Base-by-base conservation (phyloP, 805 yeast species). In the Ascoidea rubescens region DNA sequence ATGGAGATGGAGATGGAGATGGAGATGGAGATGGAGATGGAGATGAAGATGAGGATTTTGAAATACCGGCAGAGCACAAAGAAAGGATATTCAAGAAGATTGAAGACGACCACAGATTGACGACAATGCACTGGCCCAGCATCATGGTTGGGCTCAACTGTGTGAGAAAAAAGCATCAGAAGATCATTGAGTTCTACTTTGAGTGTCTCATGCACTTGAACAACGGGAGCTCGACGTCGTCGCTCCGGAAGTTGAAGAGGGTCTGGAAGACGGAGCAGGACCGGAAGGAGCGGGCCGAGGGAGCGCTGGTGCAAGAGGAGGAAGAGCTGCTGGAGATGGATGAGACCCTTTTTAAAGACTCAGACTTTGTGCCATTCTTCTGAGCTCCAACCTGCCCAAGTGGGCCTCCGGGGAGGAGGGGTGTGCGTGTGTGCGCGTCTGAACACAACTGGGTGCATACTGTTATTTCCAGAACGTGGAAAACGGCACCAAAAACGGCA, bases 111-210 rank as follows among this genome's bases (percentile, higher is more conserved):
- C 42, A 33, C 10, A 33, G 42, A 33, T 33, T 33, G 10, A 33
- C 42, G 6, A 33, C 77, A 70, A 60, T 77, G 16, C 84, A 78
- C 59, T 73, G 80, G 77, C 77, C 82, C 0, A 66, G 78, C 67
- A 64, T 71, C 46, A 67, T 72, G 6, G 75, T 77, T 1, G 84
- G 82, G 0, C 51, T 71, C 50, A 72, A 74, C 54, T 69, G 74
- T 53, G 58, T 62, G 1, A 56, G 65, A 0, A 62, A 62, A 3
- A 62, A 62, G 4, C 69, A 75, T 51, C 66, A 69, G 50, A 51
- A 53, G 2, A 53, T 66, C 14, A 68, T 72, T 6, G 65, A 66
- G 48, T 66, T 62, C 46, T 72, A 74, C 53, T 78, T 78, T 55
- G 57, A 62, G 6, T 55, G 70, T 43, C 61, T 72, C 30, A 63